Evolutionary conservation across 2,329 filamentous ascomycete species (phyloP).

Genomic region (Fusarium annulatum): DNA sequence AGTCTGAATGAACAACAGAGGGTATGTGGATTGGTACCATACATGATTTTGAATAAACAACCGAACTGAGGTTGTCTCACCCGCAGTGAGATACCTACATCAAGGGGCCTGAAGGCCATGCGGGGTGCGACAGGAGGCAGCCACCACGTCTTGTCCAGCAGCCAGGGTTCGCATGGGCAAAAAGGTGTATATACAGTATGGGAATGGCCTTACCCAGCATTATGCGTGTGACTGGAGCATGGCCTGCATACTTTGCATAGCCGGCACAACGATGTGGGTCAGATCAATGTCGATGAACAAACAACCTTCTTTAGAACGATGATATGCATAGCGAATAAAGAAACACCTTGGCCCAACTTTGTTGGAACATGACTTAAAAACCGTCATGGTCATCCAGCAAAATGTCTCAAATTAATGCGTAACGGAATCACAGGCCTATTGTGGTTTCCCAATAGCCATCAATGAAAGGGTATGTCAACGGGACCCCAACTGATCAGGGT

Average conservation of each 20-base stretch:
- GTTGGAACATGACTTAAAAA: not conserved
- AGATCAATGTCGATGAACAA: slow-evolving; percentile 25
- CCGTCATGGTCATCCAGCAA: not conserved
- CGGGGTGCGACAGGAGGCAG: slow-evolving; percentile 35
- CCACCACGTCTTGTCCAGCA: slow-evolving; percentile 23
- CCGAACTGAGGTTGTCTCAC: slow-evolving; percentile 37
- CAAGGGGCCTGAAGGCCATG: slow-evolving; percentile 37
- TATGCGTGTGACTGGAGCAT: slow-evolving; percentile 17
- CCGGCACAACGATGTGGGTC: slow-evolving; percentile 33
- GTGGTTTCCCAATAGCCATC: not conserved
- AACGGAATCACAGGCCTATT: not conserved
- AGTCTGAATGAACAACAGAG: slow-evolving; percentile 26
- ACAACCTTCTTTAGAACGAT: slow-evolving; percentile 24
- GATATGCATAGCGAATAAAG: slow-evolving; percentile 28
- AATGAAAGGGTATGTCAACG: not conserved
- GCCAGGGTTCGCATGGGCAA: slow-evolving; percentile 41
- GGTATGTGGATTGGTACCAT: slow-evolving; percentile 37
- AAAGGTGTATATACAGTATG: slow-evolving; percentile 18
- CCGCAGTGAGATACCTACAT: slow-evolving; percentile 38
- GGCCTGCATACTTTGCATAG: slow-evolving; percentile 31
- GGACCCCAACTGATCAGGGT: not conserved
- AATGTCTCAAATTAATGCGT: not conserved
- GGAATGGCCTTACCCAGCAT: slow-evolving; percentile 27
- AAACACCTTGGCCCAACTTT: not conserved
- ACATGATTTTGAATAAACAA: slow-evolving; percentile 31